Percentiles rank a stretch among this genome's conserved stretches.
phyloP scores from a whole-genome alignment of 2,329 filamentous ascomycete genomes.

The Alternaria angustiovoidea region DNA sequence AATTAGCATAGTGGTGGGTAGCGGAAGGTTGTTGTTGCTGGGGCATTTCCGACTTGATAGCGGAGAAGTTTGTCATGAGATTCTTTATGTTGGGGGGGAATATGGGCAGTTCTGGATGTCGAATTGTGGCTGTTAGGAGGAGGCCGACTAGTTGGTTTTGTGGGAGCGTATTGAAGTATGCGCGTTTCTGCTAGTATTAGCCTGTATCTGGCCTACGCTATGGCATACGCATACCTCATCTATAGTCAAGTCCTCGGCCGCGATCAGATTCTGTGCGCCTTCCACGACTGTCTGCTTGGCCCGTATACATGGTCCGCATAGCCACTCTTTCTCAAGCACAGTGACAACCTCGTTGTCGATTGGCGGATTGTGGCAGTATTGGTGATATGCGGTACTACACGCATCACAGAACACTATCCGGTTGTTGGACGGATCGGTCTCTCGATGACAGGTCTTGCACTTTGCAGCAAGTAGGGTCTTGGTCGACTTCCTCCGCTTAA shows the following conservation, averaged over 20 bases:
- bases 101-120: constrained; percentile 71
- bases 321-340: constrained; percentile 74
- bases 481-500: constrained; percentile 67
- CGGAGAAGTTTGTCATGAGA: constrained; percentile 31
- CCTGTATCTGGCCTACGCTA: not conserved
- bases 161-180: constrained; percentile 69
- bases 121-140: constrained; percentile 67
- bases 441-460: constrained; percentile 76
- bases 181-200: constrained; percentile 60
- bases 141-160: constrained; percentile 70
- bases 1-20: constrained; percentile 14
- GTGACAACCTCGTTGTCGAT: constrained; percentile 75
- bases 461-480: constrained; percentile 61
- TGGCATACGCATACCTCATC: constrained; percentile 50
- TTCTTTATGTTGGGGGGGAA: constrained; percentile 58
- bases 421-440: constrained; percentile 75
- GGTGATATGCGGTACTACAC: constrained; percentile 82
- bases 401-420: constrained; percentile 87
- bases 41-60: constrained; percentile 16
- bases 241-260: constrained; percentile 50
- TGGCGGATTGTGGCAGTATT: constrained; percentile 79
- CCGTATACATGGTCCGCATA: constrained; percentile 68
- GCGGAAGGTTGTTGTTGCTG: constrained; percentile 6
- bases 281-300: constrained; percentile 41
- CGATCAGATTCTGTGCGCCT: constrained; percentile 50